phyloP scores from a whole-genome alignment of 2,329 filamentous ascomycete genomes.

The Phoma sp. region DNA sequence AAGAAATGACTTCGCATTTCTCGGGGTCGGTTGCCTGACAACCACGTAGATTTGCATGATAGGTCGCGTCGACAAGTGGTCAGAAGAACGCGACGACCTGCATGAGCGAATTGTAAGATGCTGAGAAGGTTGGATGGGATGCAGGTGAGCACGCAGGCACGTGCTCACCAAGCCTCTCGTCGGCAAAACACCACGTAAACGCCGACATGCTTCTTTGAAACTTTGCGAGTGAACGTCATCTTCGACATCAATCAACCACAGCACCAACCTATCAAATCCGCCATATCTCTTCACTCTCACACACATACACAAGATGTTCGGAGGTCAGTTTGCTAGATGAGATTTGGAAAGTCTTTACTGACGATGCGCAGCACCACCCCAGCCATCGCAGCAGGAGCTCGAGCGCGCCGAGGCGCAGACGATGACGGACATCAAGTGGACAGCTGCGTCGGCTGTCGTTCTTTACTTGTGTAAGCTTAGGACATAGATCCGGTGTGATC shows the following conservation, averaged over 20 bases:
- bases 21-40: neutral
- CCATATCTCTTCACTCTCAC: neutral
- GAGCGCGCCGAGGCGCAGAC: conserved; percentile 69
- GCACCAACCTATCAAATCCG: neutral
- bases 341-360: neutral
- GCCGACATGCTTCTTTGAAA: conserved; percentile 21
- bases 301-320: conserved; percentile 61
- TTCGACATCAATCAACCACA: conserved; percentile 14
- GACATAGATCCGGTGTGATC: too few relatives aligned
- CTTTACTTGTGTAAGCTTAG: conserved; percentile 76
- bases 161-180: conserved; percentile 1
- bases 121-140: neutral
- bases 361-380: conserved; percentile 67
- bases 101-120: neutral
- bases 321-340: conserved; percentile 50
- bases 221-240: conserved; percentile 24
- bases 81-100: neutral
- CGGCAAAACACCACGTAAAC: conserved; percentile 18
- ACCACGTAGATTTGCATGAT: neutral
- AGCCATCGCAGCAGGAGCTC: conserved; percentile 74
- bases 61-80: neutral
- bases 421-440: conserved; percentile 70
- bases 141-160: conserved; percentile 5
- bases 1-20: conserved; percentile 5
- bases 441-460: conserved; percentile 69